Base-by-base conservation (phyloP, 805 yeast species). In the Nakazawaea siamensis region DNA sequence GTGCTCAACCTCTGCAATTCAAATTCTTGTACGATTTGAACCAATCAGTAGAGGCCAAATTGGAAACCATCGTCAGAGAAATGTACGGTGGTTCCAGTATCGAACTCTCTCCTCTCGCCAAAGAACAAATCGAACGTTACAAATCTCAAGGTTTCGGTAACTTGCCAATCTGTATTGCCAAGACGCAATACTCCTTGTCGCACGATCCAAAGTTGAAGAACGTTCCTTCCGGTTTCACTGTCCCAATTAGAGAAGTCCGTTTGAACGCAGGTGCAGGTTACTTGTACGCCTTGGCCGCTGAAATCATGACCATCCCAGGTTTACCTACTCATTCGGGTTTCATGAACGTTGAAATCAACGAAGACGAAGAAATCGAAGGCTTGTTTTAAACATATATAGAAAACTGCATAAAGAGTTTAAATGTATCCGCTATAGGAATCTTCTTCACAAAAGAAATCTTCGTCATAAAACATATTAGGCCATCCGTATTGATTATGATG, bases 231-330 rank as follows among this genome's bases (percentile, higher is more conserved):
- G 90, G 80, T 1, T 82, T 81, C 62, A 74, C 67, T 26, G 76
- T 82, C 64, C 94, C 94, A 38, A 77, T 82, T 47, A 70, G 90
- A 62, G 94, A 82, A 47, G 77, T 82, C 39, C 71, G 84, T 54
- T 70, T 79, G 46, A 87, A 88, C 58, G 90, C 90, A 28, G 94
- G 94, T 59, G 92, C 92, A 25, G 92, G 92, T 4, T 82, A 82
- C 58, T 66, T 82, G 57, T 82, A 81, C 51, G 92, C 90, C 4
- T 66, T 82, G 49, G 92, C 94, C 4, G 92, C 86, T 36, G 88
- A 81, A 57, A 82, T 82, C 50, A 84, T 78, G 66, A 82, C 94
- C 29, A 82, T 82, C 49, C 94, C 94, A 19, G 92, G 94, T 41
- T 68, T 82, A 54, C 84, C 92, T 39, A 82, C 94, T 4, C 83